phyloP scores from a whole-genome alignment of 768 basidiomycete species.

The Boletus patriciae region DNA sequence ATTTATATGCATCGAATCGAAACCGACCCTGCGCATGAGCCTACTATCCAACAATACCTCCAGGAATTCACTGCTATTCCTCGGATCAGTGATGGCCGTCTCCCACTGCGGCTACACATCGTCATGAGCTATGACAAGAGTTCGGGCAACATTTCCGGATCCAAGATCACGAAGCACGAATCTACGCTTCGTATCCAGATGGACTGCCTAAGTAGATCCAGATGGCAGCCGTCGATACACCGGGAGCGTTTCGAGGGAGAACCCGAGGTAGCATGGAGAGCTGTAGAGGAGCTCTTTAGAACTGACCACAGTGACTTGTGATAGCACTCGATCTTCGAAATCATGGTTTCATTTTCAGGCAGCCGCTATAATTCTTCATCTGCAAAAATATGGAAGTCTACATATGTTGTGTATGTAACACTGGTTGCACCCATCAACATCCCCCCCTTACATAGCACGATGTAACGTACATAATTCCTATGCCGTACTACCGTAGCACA shows the following conservation, averaged over 20 bases:
- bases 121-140: constrained; percentile 14
- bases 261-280: constrained; percentile 12
- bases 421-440: too few species aligned
- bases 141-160: neutral
- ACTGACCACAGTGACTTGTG: neutral
- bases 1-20: constrained; percentile 23
- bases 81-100: neutral
- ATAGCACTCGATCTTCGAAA: neutral
- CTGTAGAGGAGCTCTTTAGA: constrained; percentile 12
- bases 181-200: neutral
- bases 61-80: neutral
- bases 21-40: constrained; percentile 11
- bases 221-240: constrained; percentile 6
- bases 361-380: neutral
- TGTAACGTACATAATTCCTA: too few species aligned
- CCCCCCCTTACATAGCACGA: too few species aligned
- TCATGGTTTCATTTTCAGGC: neutral
- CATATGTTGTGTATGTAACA: too few species aligned
- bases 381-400: too few species aligned
- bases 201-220: neutral
- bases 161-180: constrained; percentile 1
- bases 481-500: too few species aligned
- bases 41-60: constrained; percentile 4
- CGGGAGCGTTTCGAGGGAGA: constrained; percentile 7
- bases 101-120: constrained; percentile 1